These are phyloP conservation scores for Sporothrix mexicana DNA, from an alignment of 2,329 filamentous ascomycete species.

Conservation along the genomic window DNA sequence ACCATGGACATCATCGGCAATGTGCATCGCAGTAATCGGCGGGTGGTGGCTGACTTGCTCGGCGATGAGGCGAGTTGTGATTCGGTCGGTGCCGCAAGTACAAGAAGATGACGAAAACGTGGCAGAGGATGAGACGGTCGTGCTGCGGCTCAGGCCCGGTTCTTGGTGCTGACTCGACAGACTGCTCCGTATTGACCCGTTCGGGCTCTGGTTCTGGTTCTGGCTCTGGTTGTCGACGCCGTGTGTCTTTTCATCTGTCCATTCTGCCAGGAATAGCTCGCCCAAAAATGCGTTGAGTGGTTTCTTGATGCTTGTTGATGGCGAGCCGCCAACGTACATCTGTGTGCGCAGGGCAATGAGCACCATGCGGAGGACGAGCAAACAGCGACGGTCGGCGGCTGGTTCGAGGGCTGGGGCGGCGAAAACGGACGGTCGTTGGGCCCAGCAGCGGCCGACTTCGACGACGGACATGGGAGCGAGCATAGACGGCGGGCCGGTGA, in stretches of 20 bases:
- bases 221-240: constrained; percentile 29
- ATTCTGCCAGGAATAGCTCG: constrained; percentile 55
- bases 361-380: constrained; percentile 56
- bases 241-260: constrained; percentile 42
- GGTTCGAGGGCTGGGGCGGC: constrained; percentile 54
- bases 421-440: constrained; percentile 55
- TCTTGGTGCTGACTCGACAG: background rate
- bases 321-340: constrained; percentile 54
- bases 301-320: constrained; percentile 57
- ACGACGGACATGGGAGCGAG: constrained; percentile 57
- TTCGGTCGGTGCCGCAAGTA: constrained; percentile 11
- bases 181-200: constrained; percentile 36
- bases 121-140: constrained; percentile 11
- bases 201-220: constrained; percentile 13
- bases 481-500: constrained; percentile 58
- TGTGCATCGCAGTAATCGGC: constrained; percentile 59
- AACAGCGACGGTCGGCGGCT: constrained; percentile 50
- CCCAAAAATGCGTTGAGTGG: constrained; percentile 60
- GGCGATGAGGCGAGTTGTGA: constrained; percentile 46
- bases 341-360: constrained; percentile 54
- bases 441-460: constrained; percentile 59
- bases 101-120: constrained; percentile 25
- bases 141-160: constrained; percentile 14
- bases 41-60: constrained; percentile 62
- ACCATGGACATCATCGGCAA: constrained; percentile 49